Percentiles rank a stretch among this genome's conserved stretches.
phyloP scores from a whole-genome alignment of 805 yeast genomes.

The Myxozyma monticola region DNA sequence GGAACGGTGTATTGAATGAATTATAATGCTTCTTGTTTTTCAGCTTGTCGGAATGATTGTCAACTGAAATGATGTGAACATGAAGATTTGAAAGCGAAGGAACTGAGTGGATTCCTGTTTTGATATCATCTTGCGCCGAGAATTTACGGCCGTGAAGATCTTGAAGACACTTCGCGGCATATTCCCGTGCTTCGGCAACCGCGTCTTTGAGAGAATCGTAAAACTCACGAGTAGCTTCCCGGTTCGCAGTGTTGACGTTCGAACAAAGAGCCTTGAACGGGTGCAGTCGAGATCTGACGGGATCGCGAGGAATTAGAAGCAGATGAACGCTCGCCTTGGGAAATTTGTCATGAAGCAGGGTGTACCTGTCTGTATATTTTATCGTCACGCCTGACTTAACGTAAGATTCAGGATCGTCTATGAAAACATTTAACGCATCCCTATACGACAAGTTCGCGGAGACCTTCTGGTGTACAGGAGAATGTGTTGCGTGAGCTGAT shows the following conservation, averaged over 20 bases:
- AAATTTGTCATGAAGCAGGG: constrained; percentile 58
- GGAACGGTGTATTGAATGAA: constrained; percentile 67
- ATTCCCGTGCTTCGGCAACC: no score
- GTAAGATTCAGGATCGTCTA: no score
- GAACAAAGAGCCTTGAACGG: constrained; percentile 54
- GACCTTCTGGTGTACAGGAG: no score
- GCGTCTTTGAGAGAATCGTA: no score
- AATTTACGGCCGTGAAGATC: no score
- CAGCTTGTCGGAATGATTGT: constrained; percentile 54
- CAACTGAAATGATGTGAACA: constrained; percentile 69
- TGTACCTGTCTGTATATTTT: constrained; percentile 52
- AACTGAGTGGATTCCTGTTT: constrained; percentile 65
- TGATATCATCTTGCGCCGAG: constrained; percentile 43
- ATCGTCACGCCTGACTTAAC: no score
- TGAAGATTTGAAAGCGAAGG: constrained; percentile 74
- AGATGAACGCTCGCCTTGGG: constrained; percentile 66
- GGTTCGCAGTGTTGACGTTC: constrained; percentile 25
- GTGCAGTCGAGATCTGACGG: constrained; percentile 44
- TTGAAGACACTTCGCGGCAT: no score
- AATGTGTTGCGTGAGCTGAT: no score
- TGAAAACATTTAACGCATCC: no score
- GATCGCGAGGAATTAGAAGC: constrained; percentile 58
- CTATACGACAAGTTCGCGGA: no score
- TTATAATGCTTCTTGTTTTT: constrained; percentile 68
- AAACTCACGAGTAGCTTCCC: no score